Conservation (phyloP, 352 stramenopile genomes). For the Peronospora belbahrii region DNA sequence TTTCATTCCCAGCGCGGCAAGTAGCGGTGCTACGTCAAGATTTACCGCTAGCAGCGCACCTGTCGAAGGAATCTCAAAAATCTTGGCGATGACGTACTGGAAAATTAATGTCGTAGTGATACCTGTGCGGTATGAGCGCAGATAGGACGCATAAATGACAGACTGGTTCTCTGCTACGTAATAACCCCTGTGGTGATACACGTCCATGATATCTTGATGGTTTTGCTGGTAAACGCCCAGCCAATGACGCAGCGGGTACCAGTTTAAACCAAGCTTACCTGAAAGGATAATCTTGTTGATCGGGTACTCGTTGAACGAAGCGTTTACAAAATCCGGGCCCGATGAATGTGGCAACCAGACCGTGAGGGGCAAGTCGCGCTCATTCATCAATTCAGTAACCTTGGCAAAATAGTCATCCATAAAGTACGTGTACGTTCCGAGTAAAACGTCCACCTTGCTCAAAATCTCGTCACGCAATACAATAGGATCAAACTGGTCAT, state of each 20-base stretch:
- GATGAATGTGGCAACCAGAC: constrained; percentile 67
- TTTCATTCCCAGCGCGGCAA: constrained; percentile 44
- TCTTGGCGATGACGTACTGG: constrained; percentile 70
- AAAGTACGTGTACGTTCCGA: constrained; percentile 70
- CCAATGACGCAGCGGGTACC: constrained; percentile 68
- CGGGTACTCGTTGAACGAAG: constrained; percentile 56
- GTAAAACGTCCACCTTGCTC: constrained; percentile 52
- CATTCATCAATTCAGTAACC: constrained; percentile 35
- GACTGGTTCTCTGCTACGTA: constrained; percentile 51
- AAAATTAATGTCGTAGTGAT: constrained; percentile 72
- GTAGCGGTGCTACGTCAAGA: constrained; percentile 42
- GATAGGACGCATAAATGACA: constrained; percentile 55
- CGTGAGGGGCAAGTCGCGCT: constrained; percentile 52
- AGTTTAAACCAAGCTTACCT: constrained; percentile 41
- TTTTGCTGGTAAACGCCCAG: constrained; percentile 41
- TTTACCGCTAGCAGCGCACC: constrained; percentile 62
- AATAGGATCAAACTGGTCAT: constrained; percentile 65
- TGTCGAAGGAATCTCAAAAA: constrained; percentile 75
- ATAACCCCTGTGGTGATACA: constrained; percentile 54
- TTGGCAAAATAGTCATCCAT: constrained; percentile 73
- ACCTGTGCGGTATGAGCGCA: constrained; percentile 59
- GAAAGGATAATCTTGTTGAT: constrained; percentile 72
- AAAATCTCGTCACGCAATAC: constrained; percentile 55
- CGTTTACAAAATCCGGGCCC: constrained; percentile 48
- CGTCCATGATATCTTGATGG: constrained; percentile 45